Evolutionary conservation across 176 grass and related monocot species (phyloP), one percentile per base, ranked within the genome.

Genomic region (Sorghum bicolor): DNA sequence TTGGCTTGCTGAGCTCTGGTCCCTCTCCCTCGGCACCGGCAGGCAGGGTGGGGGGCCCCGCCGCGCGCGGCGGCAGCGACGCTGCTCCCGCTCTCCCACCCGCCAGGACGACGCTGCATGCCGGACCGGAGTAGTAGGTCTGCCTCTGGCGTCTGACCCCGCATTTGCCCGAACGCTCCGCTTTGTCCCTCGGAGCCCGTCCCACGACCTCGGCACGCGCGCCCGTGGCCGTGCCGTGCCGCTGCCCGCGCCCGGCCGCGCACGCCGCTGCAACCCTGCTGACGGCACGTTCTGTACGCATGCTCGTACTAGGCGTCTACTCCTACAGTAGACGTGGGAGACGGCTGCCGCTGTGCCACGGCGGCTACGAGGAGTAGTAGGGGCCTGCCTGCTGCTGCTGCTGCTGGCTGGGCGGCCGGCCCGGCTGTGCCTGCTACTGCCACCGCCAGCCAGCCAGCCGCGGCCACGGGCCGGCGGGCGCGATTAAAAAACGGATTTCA

Each of bases 121-220:
- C 17, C 24, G n/a, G n/a, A n/a, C n/a, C n/a, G n/a, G n/a, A n/a
- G 80, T 50, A 37, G 47, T 41, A 31, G 86, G 25, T 52, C 79
- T 72, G 73, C 36, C 37, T 16, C 55, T 25, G 58, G 24, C 57
- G 24, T 32, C 77, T 77, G 83, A 8, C 60, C 43, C 39, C 70
- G 53, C 87, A 0, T 53, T 44, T 13, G 77, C 52, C 58, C 61
- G 77, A 76, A 89, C 64, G 87, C 88, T 90, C 79, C 88, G 84
- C 67, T 86, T 86, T 90, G 88, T 86, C 88, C 67, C 74, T 67
- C 57, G 32, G 41, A 11, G 38, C 65, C 17, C 38, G 33, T 6
- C 60, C 58, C 37, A 26, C 34, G 7, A 20, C 78, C 25, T 88
- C 81, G 70, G 48, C 11, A 58, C 65, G 80, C 33, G 43, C 43